These are phyloP conservation scores for Thermothielavioides terrestris DNA, from an alignment of 495 filamentous ascomycete species.

Conservation along the genomic window DNA sequence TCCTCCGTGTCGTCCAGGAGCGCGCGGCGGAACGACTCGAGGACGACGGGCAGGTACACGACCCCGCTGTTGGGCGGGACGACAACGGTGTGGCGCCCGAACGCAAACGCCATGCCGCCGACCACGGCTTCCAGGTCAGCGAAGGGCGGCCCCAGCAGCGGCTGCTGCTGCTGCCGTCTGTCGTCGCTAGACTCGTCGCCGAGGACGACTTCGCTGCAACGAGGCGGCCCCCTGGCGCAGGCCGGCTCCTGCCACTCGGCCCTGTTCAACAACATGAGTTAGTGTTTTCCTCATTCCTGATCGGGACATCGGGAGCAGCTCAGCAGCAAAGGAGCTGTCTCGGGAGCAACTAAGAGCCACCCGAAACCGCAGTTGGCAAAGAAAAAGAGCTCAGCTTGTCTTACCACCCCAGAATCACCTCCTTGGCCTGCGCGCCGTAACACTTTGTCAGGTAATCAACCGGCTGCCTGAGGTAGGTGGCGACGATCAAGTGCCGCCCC, in stretches of 20 bases:
- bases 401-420: conserved; percentile 4
- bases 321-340: too few species aligned
- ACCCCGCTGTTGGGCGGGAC: not conserved
- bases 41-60: not conserved
- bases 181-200: not conserved
- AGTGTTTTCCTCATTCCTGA: too few species aligned
- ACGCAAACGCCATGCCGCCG: not conserved
- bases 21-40: not conserved
- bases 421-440: not conserved
- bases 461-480: not conserved
- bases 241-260: conserved; percentile 4
- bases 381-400: too few species aligned
- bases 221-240: not conserved
- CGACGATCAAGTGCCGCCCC: not conserved
- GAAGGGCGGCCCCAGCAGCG: not conserved
- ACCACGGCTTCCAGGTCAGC: not conserved
- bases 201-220: not conserved
- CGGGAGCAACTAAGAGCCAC: too few species aligned
- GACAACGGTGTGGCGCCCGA: not conserved
- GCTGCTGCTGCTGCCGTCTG: too few species aligned
- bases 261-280: too few species aligned
- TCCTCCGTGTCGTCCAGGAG: not conserved
- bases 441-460: not conserved
- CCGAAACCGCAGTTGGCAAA: too few species aligned
- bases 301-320: too few species aligned